phyloP scores from a whole-genome alignment of 2,329 filamentous ascomycete genomes.

The Cladorrhinum sp. region DNA sequence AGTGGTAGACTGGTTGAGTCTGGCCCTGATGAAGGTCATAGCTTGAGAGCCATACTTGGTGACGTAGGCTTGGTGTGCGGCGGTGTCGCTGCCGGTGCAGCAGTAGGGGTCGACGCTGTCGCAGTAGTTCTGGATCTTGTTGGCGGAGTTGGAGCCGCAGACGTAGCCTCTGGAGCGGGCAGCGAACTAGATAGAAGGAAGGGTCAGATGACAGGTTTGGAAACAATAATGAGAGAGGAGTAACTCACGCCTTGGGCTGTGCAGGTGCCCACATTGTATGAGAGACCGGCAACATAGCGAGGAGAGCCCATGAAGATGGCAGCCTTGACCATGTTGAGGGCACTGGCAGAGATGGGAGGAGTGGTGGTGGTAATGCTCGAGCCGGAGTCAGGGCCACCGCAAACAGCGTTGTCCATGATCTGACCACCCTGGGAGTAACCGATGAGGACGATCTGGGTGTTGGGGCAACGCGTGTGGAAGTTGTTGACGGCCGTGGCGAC shows the following conservation, averaged over 20 bases:
- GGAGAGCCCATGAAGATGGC: constrained; percentile 63
- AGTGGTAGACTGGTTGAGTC: constrained; percentile 15
- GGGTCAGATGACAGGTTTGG: not conserved
- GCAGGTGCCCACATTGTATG: constrained; percentile 62
- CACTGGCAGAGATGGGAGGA: constrained; percentile 42
- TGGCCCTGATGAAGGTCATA: constrained; percentile 51
- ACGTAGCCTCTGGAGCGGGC: constrained; percentile 46
- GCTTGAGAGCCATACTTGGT: constrained; percentile 54
- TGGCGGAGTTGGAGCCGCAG: constrained; percentile 36
- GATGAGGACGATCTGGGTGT: constrained; percentile 56
- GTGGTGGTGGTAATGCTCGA: constrained; percentile 45
- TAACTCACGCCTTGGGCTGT: constrained; percentile 55
- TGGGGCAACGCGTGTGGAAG: constrained; percentile 55
- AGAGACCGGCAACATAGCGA: constrained; percentile 49
- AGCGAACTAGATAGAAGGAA: constrained; percentile 21
- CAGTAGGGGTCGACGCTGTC: constrained; percentile 60
- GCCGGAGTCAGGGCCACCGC: constrained; percentile 52
- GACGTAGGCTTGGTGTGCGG: constrained; percentile 56
- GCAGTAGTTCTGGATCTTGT: constrained; percentile 45
- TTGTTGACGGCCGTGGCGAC: constrained; percentile 58
- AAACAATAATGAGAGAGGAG: no score
- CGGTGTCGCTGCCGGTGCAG: constrained; percentile 54
- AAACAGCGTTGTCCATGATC: constrained; percentile 61
- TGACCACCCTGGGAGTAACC: constrained; percentile 62
- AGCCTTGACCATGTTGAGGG: constrained; percentile 54